Evolutionary conservation across 164 flowering plant genomes (phyloP), one percentile per base, ranked within the genome.

Genomic region (Euptelea pleiosperma): DNA sequence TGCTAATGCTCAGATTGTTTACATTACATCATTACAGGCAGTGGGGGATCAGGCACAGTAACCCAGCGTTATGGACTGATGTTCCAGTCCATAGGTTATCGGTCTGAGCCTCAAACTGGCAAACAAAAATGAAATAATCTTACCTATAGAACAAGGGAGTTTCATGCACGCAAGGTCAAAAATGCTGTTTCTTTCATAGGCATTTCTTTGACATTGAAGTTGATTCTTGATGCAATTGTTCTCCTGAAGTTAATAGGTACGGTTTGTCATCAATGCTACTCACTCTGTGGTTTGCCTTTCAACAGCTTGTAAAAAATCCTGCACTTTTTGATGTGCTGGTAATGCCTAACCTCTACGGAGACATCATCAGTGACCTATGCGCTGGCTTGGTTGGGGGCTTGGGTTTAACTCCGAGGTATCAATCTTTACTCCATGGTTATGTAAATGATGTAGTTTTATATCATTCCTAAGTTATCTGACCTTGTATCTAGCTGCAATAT

Each of bases 341-440:
- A 67, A 90, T 93, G 99, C 99, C 97, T 47, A 93, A 93, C 75
- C 96, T 93, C 31, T 93, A 93, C 65, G 99, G 99, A 65, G 99
- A 93, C 70, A 93, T 90, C 31, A 93, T 93, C 52, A 93, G 99
- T 76, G 99, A 93, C 70, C 86, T 93, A 1, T 93, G 97, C 71
- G 99, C 99, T 63, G 99, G 99, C 8, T 72, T 93, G 75, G 74
- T 93, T 68, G 99, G 97, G 6, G 99, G 99, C 7, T 74, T 90
- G 67, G 97, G 99, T 37, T 71, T 93, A 65, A 93, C 99, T 53
- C 99, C 99, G 39, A 90, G 99, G 97, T 90, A 80, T 51, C 4
- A 15, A 12, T 24, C 30, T 47, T 30, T 40, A 19, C 40, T 30
- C 14, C n/a, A n/a, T 51, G 8, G 6, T 30, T n/a, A 42, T 25